Percentiles rank a stretch among this genome's conserved stretches.
These are phyloP conservation scores for Chloris gayana DNA, from an alignment of 176 grass and related monocot species.

Conservation along the genomic window DNA sequence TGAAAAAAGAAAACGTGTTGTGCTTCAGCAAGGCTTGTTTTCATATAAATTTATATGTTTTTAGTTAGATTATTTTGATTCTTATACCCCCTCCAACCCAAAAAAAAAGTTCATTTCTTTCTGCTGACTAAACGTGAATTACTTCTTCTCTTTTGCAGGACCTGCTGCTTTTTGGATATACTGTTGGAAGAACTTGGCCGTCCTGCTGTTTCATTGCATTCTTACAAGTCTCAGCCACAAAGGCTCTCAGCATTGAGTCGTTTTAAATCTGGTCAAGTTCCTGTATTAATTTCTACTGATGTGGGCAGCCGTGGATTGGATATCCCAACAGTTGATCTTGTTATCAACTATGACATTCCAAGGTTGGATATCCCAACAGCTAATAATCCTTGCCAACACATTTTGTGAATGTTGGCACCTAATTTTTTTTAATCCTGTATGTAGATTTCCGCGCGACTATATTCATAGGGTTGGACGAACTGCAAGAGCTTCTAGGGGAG, in stretches of 20 bases:
- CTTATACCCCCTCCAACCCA: not conserved
- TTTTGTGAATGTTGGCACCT: slow-evolving; percentile 26
- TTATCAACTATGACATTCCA: slow-evolving; percentile 94
- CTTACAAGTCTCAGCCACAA: slow-evolving; percentile 72
- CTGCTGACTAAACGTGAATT: slow-evolving; percentile 23
- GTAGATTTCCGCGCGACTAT: slow-evolving; percentile 77
- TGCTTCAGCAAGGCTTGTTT: not conserved
- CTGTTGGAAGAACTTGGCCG: slow-evolving; percentile 74
- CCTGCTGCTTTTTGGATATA: slow-evolving; percentile 73
- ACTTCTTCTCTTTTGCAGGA: slow-evolving; percentile 52
- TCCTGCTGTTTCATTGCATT: slow-evolving; percentile 81
- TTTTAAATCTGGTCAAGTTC: slow-evolving; percentile 81
- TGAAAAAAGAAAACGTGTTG: not conserved
- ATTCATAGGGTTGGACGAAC: slow-evolving; percentile 93
- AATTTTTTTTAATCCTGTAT: slow-evolving; percentile 27
- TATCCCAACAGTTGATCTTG: slow-evolving; percentile 97
- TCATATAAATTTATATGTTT: not conserved
- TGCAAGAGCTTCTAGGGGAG: slow-evolving; percentile 86
- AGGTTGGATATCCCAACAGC: slow-evolving; percentile 45
- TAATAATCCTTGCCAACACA: not conserved
- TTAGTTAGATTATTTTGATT: slow-evolving; percentile 19
- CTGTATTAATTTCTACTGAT: slow-evolving; percentile 79
- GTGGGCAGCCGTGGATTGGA: slow-evolving; percentile 96
- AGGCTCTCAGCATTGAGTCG: slow-evolving; percentile 70
- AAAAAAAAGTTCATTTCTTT: slow-evolving; percentile 1